Evolutionary conservation across 83 land plant genomes (phyloP).

Genomic region (Picea abies): DNA sequence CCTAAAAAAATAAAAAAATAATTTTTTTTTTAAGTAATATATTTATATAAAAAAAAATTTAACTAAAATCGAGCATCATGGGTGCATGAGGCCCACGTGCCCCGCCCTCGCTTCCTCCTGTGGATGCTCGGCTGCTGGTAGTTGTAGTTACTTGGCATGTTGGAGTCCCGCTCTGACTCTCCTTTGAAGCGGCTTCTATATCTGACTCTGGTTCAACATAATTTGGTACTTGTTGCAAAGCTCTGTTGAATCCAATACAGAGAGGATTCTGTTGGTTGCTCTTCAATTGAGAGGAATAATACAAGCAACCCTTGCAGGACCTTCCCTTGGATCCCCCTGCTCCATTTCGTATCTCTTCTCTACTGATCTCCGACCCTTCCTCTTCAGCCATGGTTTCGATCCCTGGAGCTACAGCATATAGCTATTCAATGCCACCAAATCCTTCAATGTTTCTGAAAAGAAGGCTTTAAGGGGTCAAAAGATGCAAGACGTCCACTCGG

Average conservation of each 20-base stretch:
- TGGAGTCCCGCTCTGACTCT: slow-evolving; percentile 30
- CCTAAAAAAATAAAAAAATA: no score
- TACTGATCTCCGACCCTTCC: not conserved
- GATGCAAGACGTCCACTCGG: not conserved
- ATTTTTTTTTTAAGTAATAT: no score
- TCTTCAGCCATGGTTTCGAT: slow-evolving; percentile 2
- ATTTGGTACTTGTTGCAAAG: slow-evolving; percentile 34
- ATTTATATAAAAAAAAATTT: no score
- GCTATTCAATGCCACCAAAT: not conserved
- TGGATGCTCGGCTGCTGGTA: no score
- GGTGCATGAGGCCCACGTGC: no score
- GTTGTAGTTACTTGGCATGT: no score
- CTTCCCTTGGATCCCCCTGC: slow-evolving; percentile 30
- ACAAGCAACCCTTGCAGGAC: slow-evolving; percentile 72
- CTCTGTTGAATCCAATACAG: slow-evolving; percentile 53
- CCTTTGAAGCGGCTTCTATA: slow-evolving; percentile 48
- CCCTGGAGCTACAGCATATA: not conserved
- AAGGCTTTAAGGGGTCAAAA: not conserved
- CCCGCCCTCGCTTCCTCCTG: no score
- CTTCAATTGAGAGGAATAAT: slow-evolving; percentile 55
- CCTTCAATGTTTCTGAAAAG: not conserved
- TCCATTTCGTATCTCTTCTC: not conserved
- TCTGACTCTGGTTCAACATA: slow-evolving; percentile 61
- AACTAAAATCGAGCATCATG: no score
- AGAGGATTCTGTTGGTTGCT: slow-evolving; percentile 46